Percentiles rank a stretch among this genome's conserved stretches.
Evolutionary conservation across 805 yeast genomes (phyloP).

Genomic region (Lipomyces starkeyi): DNA sequence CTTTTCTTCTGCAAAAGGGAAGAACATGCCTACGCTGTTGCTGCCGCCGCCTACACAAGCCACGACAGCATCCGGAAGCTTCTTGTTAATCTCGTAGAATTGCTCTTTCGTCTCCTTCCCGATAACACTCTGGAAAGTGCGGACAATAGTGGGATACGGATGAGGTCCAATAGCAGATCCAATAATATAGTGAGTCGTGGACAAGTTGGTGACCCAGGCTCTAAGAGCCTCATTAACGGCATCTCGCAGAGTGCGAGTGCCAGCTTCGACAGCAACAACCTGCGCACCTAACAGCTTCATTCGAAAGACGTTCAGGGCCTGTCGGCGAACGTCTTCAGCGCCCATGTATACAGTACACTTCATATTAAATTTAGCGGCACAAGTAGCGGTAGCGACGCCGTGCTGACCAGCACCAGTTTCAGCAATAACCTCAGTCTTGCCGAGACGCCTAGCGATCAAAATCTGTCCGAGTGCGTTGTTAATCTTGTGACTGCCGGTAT

Average conservation of each 20-base stretch:
- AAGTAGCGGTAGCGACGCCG: conserved; percentile 60
- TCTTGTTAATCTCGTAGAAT: conserved; percentile 80
- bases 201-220: conserved; percentile 87
- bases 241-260: conserved; percentile 95
- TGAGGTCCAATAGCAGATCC: conserved; percentile 99
- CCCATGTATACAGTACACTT: conserved; percentile 97
- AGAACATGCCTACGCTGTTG: conserved; percentile 93
- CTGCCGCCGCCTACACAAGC: conserved; percentile 99
- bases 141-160: conserved; percentile 96
- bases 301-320: conserved; percentile 96
- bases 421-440: conserved; percentile 54
- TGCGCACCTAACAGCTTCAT: conserved; percentile 96
- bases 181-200: conserved; percentile 89
- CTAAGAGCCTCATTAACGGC: conserved; percentile 98
- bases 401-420: conserved; percentile 61
- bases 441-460: conserved; percentile 53
- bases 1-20: conserved; percentile 84
- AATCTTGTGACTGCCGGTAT: conserved; percentile 56
- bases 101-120: conserved; percentile 95
- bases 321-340: conserved; percentile 98
- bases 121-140: conserved; percentile 97
- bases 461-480: conserved; percentile 57
- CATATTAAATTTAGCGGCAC: conserved; percentile 70
- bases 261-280: conserved; percentile 90
- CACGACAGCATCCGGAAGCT: conserved; percentile 88